Base-by-base conservation (phyloP, 345 rosid species). In the Brassica carinata region DNA sequence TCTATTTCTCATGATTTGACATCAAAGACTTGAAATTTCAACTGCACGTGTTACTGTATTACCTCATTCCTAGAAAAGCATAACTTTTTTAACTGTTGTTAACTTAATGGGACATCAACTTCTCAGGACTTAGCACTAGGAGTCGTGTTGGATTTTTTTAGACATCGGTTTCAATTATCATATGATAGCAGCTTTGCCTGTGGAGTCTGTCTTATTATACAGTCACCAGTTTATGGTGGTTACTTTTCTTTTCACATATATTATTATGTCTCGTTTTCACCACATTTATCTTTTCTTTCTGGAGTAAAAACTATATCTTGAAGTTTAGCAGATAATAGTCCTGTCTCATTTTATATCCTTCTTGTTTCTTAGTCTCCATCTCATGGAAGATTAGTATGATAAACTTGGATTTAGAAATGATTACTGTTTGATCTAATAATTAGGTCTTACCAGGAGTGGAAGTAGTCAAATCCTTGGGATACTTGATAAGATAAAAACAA, bases 401-500 rank as follows among this genome's bases (percentile, higher is more conserved):
- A 74, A 69, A 69, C 66, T 74, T 80, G 71, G 71, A 74, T 80
- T 80, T 74, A 74, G 66, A 63, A 34, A 74, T 74, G 75, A 74
- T 80, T 69, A 74, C 63, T 51, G 36, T 51, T 80, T 63, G 1
- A 18, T 69, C 55, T 65, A 64, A 70, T 75, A 70, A 63, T 81
- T 55, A 64, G 64, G 82, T 67, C 18, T 73, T 79, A 59, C 74
- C 27, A 73, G 38, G 72, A 58, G 79, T 68, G 67, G 79, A 29
- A 74, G 75, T 75, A 74, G 83, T 81, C 80, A 81, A 75, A 75
- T 81, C 77, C 57, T 57, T 67, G 64, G 68, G 77, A 75, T 64
- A 81, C 72, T 69, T 75, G 79, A 75, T 75, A 77, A 64, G 68
- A 18, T 75, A 7, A 75, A 75, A 75, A 69, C 67, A n/a, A 36